Conservation (phyloP, 768 basidiomycete species). For the Mrakia hoshinonis region DNA sequence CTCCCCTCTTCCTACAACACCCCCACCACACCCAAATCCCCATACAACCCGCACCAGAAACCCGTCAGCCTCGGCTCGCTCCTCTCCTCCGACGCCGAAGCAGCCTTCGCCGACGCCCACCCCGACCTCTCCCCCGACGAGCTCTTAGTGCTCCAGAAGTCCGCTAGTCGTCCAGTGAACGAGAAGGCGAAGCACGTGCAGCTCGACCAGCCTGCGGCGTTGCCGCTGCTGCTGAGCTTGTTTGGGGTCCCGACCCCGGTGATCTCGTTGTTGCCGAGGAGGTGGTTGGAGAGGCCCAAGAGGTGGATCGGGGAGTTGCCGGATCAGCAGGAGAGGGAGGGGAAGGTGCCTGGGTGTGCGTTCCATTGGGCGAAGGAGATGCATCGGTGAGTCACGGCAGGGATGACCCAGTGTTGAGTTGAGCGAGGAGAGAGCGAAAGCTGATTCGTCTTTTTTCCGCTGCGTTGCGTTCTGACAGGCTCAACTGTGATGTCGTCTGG, state of each 20-base stretch:
- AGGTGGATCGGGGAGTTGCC: constrained; percentile 1
- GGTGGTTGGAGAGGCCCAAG: neutral
- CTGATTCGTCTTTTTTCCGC: neutral
- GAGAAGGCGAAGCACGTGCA: neutral
- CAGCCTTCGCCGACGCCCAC: neutral
- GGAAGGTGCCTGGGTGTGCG: constrained; percentile 16
- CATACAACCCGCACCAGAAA: neutral
- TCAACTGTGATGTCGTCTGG: constrained; percentile 79
- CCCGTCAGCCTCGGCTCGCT: constrained; percentile 12
- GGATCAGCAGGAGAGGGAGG: constrained; percentile 15
- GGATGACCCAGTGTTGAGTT: neutral
- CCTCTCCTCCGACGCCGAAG: no score
- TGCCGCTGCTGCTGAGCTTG: neutral
- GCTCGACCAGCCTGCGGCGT: neutral
- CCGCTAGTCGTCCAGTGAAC: neutral
- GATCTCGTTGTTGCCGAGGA: neutral
- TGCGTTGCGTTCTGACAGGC: constrained; percentile 45
- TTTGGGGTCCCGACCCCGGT: constrained; percentile 4
- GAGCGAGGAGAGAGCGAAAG: no score
- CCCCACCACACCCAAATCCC: neutral
- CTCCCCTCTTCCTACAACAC: constrained; percentile 16
- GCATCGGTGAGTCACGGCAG: constrained; percentile 13
- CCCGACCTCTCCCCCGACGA: neutral
- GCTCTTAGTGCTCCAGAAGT: no score
- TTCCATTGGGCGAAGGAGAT: constrained; percentile 22